Base-by-base conservation (phyloP, 1,284 basidiomycete genomes). In the Ustilago esculenta region DNA sequence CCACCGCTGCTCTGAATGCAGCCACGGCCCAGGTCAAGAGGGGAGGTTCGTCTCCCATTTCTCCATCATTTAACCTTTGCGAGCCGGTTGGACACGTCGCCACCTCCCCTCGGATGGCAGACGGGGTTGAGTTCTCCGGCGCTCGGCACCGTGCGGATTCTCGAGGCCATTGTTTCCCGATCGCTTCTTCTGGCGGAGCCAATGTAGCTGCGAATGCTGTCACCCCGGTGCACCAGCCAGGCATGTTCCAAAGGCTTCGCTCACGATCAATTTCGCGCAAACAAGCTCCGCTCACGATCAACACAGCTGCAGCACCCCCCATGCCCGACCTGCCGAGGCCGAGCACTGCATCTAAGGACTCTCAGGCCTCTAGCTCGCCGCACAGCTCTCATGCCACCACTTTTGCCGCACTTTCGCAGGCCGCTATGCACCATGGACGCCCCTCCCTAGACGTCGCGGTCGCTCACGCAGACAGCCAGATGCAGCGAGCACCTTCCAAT, bases 341-440 rank as follows among this genome's bases (percentile, higher is more conserved):
- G 11, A 34, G 55, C 42, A 65, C 61, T n/a, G 54, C 40, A 6
- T 65, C 61, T n/a, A 65, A 65, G 32, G 61, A 65, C 36, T 65
- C 61, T n/a, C 61, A 53, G 37, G 63, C 63, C 0, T 60, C 57
- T 3, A 48, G 47, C 44, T 67, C 64, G 20, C 64, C 64, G 5
- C 57, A 46, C 48, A 67, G 49, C 21, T 18, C 49, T 5, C 64
- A 67, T 14, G 20, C 48, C 5, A 30, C 50, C 17, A 60, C 49
- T 2, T 67, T 67, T 37, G 64, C 56, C 2, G 57, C 57, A 20
- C 27, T 49, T 6, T 44, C 58, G 42, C 50, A 53, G 33, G 58
- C 64, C 7, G 57, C 54, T 1, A 46, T 53, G 34, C 50, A 63
- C 15, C 47, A 48, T 21, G 53, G 54, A 5, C 59, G 65, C 11